Evolutionary conservation across 768 basidiomycete genomes (phyloP).

Genomic region (Boletus barrowsii): DNA sequence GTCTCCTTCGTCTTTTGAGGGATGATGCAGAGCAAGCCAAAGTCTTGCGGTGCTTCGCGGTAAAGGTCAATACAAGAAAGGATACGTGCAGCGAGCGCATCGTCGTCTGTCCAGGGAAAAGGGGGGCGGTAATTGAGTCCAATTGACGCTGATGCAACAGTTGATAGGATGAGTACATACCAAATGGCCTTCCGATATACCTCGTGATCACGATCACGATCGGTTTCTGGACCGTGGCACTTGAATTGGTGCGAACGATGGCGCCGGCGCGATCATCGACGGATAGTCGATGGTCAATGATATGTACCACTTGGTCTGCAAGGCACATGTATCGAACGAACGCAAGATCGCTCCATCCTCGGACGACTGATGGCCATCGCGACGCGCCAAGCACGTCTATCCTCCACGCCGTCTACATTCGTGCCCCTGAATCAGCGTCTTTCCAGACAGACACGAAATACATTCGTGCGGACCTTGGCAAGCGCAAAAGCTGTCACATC

Average conservation of each 20-base stretch:
- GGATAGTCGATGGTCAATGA: not conserved
- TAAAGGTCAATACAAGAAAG: constrained; percentile 7
- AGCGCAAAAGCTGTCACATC: not conserved
- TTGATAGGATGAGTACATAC: constrained; percentile 1
- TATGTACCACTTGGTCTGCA: not conserved
- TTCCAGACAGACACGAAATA: not conserved
- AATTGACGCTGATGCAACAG: not conserved
- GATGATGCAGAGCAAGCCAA: constrained; percentile 10
- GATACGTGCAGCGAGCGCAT: constrained; percentile 3
- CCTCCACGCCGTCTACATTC: not conserved
- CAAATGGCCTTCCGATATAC: constrained; percentile 4
- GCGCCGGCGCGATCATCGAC: not conserved
- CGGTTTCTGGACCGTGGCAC: not conserved
- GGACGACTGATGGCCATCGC: not conserved
- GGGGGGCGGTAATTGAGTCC: not conserved
- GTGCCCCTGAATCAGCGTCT: not conserved
- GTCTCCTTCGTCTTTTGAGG: constrained; percentile 1
- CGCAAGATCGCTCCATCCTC: not conserved
- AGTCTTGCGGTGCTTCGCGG: constrained; percentile 6
- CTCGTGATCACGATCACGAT: constrained; percentile 5
- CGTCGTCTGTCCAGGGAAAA: constrained; percentile 5
- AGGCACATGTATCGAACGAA: not conserved
- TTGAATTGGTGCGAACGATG: constrained; percentile 1
- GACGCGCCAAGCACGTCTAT: not conserved
- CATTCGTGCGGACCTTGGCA: constrained; percentile 3